Percentiles rank a stretch among this genome's conserved stretches.
Conservation (phyloP, 306 rosid genomes). For the Cucurbita ficifolia region DNA sequence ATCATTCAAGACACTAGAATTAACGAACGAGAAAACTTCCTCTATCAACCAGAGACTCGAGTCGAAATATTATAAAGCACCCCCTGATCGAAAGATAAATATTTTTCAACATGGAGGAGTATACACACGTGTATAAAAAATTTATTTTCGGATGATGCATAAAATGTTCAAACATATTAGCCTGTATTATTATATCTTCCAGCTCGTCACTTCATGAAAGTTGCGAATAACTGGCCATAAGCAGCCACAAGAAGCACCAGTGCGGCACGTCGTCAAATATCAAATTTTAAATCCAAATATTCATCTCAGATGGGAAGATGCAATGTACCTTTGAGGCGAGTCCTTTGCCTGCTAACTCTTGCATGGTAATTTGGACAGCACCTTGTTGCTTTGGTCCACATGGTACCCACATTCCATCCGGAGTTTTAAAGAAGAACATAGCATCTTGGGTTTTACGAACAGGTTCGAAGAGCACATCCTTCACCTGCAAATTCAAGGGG, state of each 20-base stretch:
- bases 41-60: neutral
- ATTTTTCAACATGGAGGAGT: neutral
- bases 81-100: neutral
- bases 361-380: slow-evolving; percentile 68
- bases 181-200: neutral
- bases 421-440: slow-evolving; percentile 60
- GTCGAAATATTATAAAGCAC: neutral
- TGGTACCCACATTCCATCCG: slow-evolving; percentile 69
- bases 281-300: neutral
- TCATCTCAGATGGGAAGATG: neutral
- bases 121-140: neutral
- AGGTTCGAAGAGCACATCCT: slow-evolving; percentile 97
- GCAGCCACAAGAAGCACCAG: neutral
- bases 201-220: neutral
- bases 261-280: neutral
- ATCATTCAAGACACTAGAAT: neutral
- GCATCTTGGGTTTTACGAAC: slow-evolving; percentile 99
- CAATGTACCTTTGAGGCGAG: slow-evolving; percentile 67
- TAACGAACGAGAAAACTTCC: neutral
- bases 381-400: slow-evolving; percentile 82
- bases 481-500: slow-evolving; percentile 40
- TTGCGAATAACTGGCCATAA: neutral
- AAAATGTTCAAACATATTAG: neutral
- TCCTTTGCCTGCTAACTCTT: slow-evolving; percentile 71
- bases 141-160: neutral